Evolutionary conservation across 805 yeast species (phyloP), one percentile per base, ranked within the genome.

Genomic region (Saccharomyces paradoxus): DNA sequence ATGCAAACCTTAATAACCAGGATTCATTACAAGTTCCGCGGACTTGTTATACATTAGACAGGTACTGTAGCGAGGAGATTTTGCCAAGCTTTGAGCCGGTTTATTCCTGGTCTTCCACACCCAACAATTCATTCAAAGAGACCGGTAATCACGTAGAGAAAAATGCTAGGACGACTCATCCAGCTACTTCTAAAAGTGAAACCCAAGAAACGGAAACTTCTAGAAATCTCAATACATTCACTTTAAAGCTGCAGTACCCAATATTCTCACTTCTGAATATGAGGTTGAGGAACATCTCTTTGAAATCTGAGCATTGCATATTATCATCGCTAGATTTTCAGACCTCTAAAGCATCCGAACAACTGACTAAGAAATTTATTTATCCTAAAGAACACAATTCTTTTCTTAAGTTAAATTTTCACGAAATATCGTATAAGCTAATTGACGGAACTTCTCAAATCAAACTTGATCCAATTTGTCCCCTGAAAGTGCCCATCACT

Each of bases 251-350:
- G 8, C 56, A 60, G 47, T 68, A 58, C 46, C 73, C 73, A 9
- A 64, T 69, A 24, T 68, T 62, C 49, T 65, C 73, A 3, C 50
- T 68, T 17, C 49, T 69, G 46, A 66, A 66, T 51, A 66, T 68
- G 63, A 60, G 71, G 56, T 55, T 69, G 24, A 58, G 71, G 52
- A 69, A 68, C 53, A 56, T 63, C 10, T 50, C 60, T 13, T 50
- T 63, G 28, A 61, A 53, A 32, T 51, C 59, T 7, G 58, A 62
- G 37, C 55, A 58, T 32, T 57, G 58, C 50, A 63, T 67, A 28
- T 50, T 65, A 27, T 66, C 72, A 3, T 68, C 72, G 5, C 55
- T 69, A 32, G 73, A 69, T 52, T 60, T 69, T 48, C 73, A 69
- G 54, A 60, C 65, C 2, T 65, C 70, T 3, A 65, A 63, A 49